Evolutionary conservation across 345 rosid species (phyloP).

Genomic region (Pugionium dolabratum): DNA sequence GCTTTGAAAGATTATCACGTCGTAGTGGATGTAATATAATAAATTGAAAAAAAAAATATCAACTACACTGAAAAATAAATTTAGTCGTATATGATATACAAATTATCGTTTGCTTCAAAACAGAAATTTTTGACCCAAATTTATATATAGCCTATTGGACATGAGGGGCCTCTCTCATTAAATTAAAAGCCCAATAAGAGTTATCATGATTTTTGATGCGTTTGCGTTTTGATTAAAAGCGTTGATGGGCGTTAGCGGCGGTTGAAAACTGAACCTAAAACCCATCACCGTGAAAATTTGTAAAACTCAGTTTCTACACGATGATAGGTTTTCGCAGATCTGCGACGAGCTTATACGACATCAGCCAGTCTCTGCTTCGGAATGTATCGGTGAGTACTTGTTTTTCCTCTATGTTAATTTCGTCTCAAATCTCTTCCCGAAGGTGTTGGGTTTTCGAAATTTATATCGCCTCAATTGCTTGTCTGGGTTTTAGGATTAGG

Average conservation of each 20-base stretch:
- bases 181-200: background rate
- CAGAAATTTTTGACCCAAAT: too few species aligned
- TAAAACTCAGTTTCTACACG: conserved; percentile 5
- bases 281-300: conserved; percentile 20
- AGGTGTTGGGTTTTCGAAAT: background rate
- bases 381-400: conserved; percentile 36
- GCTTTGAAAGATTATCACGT: too few species aligned
- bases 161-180: background rate
- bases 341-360: conserved; percentile 38
- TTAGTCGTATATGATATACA: too few species aligned
- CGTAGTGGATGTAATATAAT: too few species aligned
- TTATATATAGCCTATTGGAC: background rate
- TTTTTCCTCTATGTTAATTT: background rate
- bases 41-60: too few species aligned
- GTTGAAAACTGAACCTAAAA: conserved; percentile 23
- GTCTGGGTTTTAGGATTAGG: conserved; percentile 2
- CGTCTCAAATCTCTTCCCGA: background rate
- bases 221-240: conserved; percentile 6
- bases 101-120: too few species aligned
- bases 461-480: background rate
- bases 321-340: conserved; percentile 47
- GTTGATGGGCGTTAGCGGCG: conserved; percentile 7
- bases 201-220: background rate
- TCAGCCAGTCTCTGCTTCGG: conserved; percentile 45
- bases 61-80: too few species aligned